phyloP scores from a whole-genome alignment of 495 filamentous ascomycete species.

The Neurospora sp. region DNA sequence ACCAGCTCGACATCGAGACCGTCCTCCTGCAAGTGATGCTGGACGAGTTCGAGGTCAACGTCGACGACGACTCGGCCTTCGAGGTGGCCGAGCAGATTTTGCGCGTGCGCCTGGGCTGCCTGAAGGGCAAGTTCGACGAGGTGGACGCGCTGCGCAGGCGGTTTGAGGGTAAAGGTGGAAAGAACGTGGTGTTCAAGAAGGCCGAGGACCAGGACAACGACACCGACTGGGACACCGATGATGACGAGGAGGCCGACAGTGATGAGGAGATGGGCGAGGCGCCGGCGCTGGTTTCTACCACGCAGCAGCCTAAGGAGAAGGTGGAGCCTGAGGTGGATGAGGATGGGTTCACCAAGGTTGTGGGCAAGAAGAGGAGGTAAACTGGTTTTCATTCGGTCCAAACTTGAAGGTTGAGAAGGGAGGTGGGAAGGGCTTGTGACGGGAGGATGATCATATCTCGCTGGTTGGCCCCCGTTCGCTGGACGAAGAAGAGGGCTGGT shows the following conservation, averaged over 20 bases:
- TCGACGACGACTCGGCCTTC: constrained; percentile 80
- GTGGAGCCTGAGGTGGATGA: constrained; percentile 74
- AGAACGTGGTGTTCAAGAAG: constrained; percentile 47
- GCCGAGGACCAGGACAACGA: constrained; percentile 52
- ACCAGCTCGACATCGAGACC: constrained; percentile 73
- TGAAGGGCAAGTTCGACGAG: constrained; percentile 52
- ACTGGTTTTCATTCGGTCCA: not conserved
- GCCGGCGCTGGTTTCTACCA: constrained; percentile 45
- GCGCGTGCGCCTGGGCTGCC: constrained; percentile 49
- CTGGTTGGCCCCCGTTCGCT: not conserved
- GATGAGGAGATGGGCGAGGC: constrained; percentile 64
- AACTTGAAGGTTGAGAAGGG: not conserved
- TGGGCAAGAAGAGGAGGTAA: constrained; percentile 56
- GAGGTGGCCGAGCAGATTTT: constrained; percentile 66
- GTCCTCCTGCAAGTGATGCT: constrained; percentile 81
- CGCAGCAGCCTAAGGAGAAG: constrained; percentile 44
- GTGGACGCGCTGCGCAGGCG: constrained; percentile 58
- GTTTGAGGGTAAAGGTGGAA: constrained; percentile 44
- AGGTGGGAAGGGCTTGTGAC: not conserved
- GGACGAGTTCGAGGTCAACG: constrained; percentile 85
- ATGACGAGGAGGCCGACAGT: constrained; percentile 28
- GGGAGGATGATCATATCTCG: not conserved
- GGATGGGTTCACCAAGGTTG: constrained; percentile 88
- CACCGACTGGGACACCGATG: constrained; percentile 44
- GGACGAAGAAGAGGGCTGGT: not conserved